Percentiles rank a stretch among this genome's conserved stretches.
These are phyloP conservation scores for Leccinum pellstonianum DNA, from an alignment of 768 basidiomycete species.

Conservation along the genomic window DNA sequence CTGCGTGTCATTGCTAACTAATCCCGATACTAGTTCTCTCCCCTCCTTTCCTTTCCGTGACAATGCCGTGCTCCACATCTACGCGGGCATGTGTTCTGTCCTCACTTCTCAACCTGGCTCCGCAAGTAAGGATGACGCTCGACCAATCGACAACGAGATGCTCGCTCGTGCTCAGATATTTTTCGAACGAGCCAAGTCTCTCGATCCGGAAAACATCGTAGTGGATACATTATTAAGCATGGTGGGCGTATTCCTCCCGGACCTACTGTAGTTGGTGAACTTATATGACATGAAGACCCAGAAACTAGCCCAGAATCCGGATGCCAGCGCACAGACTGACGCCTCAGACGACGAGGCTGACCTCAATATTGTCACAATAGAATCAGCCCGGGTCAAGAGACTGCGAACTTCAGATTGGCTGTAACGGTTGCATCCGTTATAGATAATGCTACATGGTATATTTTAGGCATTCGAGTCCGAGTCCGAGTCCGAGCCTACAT, in stretches of 20 bases:
- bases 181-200: conserved; percentile 57
- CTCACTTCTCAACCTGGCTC: conserved; percentile 49
- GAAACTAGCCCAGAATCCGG: conserved; percentile 23
- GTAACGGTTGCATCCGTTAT: not conserved
- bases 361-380: not conserved
- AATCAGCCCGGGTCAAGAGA: conserved; percentile 12
- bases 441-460: not conserved
- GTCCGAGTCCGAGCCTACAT: conserved; percentile 81
- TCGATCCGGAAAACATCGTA: conserved; percentile 59
- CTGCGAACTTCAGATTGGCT: conserved; percentile 12
- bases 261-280: not conserved
- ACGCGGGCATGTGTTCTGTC: conserved; percentile 75
- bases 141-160: conserved; percentile 43
- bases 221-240: conserved; percentile 53
- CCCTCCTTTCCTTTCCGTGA: conserved; percentile 87
- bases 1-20: not conserved
- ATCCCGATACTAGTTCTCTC: conserved; percentile 56
- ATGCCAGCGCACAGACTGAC: conserved; percentile 10
- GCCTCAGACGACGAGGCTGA: conserved; percentile 39
- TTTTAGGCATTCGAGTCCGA: conserved; percentile 63
- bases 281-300: conserved; percentile 18
- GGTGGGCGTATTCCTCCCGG: conserved; percentile 34
- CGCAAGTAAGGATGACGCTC: conserved; percentile 3
- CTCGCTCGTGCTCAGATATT: conserved; percentile 50
- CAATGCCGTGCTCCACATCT: conserved; percentile 74